These are phyloP conservation scores for Leptographium galeiforme DNA, from an alignment of 2,329 filamentous ascomycete species.

Conservation along the genomic window DNA sequence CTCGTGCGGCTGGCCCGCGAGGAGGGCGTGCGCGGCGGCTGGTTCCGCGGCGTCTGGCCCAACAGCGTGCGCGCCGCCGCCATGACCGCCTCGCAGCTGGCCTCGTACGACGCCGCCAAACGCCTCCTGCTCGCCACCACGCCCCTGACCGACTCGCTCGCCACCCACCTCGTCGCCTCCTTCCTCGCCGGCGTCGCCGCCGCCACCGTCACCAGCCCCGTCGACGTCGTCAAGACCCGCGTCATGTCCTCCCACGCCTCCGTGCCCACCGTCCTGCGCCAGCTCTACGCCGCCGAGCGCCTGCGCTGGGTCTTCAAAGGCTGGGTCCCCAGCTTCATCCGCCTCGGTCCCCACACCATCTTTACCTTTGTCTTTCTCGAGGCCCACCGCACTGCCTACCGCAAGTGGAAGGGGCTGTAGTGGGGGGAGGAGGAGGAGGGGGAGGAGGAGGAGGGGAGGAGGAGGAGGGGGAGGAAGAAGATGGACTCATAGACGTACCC, in stretches of 20 bases:
- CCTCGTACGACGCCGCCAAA: conserved; percentile 78
- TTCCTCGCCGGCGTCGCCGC: conserved; percentile 72
- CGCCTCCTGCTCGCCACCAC: conserved; percentile 51
- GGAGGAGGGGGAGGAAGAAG: too few relatives aligned
- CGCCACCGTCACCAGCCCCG: conserved; percentile 71
- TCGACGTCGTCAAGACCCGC: conserved; percentile 81
- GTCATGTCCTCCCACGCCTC: conserved; percentile 57
- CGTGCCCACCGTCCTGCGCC: conserved; percentile 47
- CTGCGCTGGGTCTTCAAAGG: conserved; percentile 78
- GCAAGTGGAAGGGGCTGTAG: conserved; percentile 34
- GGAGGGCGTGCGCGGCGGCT: conserved; percentile 54
- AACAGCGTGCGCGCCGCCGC: conserved; percentile 71
- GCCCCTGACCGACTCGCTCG: conserved; percentile 54
- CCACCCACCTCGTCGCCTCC: conserved; percentile 65
- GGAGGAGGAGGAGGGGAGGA: too few relatives aligned
- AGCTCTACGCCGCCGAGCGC: conserved; percentile 59
- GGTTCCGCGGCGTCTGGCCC: conserved; percentile 78
- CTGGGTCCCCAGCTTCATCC: conserved; percentile 66
- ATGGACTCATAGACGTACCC: too few relatives aligned
- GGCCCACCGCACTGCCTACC: conserved; percentile 70
- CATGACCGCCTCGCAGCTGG: conserved; percentile 77
- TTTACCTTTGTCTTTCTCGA: conserved; percentile 79
- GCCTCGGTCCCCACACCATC: conserved; percentile 66
- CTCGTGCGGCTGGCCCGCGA: conserved; percentile 74
- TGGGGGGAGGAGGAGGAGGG: too few relatives aligned